Conservation (phyloP, 257 asterid genomes). For the Sherardia arvensis region DNA sequence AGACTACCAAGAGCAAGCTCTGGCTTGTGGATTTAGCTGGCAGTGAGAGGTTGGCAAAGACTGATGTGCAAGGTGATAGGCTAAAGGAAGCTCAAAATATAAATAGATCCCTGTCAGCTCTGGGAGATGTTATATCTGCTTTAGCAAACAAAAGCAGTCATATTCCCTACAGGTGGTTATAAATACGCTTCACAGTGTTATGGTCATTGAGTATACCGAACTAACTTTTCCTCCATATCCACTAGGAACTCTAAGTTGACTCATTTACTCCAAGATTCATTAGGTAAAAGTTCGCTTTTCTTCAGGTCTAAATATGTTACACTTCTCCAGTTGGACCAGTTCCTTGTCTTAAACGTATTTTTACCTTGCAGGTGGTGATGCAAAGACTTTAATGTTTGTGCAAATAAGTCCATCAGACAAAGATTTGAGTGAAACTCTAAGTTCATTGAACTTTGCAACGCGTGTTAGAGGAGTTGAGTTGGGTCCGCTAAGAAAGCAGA, state of each 20-base stretch:
- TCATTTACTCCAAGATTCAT: slow-evolving; percentile 89
- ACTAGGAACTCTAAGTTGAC: slow-evolving; percentile 89
- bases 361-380: slow-evolving; percentile 67
- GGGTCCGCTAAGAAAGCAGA: slow-evolving; percentile 75
- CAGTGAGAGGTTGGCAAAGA: slow-evolving; percentile 94
- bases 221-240: slow-evolving; percentile 1
- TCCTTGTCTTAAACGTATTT: slow-evolving; percentile 6
- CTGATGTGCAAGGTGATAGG: slow-evolving; percentile 94
- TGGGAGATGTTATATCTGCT: slow-evolving; percentile 93
- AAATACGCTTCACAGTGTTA: background rate
- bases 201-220: background rate
- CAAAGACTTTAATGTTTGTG: slow-evolving; percentile 93
- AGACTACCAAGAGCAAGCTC: slow-evolving; percentile 89
- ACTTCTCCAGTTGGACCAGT: slow-evolving; percentile 1
- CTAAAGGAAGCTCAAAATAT: slow-evolving; percentile 99
- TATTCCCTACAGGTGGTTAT: slow-evolving; percentile 72
- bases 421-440: slow-evolving; percentile 74
- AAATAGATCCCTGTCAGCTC: slow-evolving; percentile 95
- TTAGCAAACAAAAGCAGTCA: slow-evolving; percentile 95
- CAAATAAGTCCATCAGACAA: slow-evolving; percentile 97
- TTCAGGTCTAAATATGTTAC: slow-evolving; percentile 6
- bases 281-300: slow-evolving; percentile 36
- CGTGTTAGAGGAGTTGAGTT: slow-evolving; percentile 89
- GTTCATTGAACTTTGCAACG: slow-evolving; percentile 86
- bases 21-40: slow-evolving; percentile 99